phyloP scores from a whole-genome alignment of 176 grass and related monocot species.

The Lolium rigidum region DNA sequence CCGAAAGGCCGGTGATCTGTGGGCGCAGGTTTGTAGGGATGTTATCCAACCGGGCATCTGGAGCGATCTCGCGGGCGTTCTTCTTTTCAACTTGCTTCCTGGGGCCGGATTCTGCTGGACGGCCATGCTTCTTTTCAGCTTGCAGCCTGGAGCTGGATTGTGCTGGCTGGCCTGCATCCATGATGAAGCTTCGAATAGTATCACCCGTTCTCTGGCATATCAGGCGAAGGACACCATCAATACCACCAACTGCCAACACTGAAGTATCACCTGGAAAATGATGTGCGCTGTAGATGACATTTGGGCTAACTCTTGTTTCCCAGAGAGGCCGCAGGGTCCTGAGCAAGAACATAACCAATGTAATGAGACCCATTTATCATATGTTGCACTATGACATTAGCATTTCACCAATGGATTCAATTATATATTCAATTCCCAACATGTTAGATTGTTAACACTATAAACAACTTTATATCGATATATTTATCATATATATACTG shows the following conservation, averaged over 20 bases:
- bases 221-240: constrained; percentile 84
- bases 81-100: constrained; percentile 64
- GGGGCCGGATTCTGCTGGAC: background rate
- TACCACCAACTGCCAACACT: constrained; percentile 66
- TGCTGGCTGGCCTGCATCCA: constrained; percentile 37
- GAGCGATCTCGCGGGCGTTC: constrained; percentile 43
- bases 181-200: constrained; percentile 51
- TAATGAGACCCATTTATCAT: constrained; percentile 2
- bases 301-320: constrained; percentile 89
- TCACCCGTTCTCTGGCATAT: constrained; percentile 74
- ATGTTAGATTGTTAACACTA: background rate
- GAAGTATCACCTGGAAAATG: constrained; percentile 68
- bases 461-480: background rate
- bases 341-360: constrained; percentile 27
- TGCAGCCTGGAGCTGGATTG: constrained; percentile 29
- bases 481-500: background rate
- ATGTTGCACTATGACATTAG: constrained; percentile 5
- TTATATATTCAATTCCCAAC: background rate
- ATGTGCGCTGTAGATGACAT: constrained; percentile 75
- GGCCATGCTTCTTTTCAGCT: constrained; percentile 60
- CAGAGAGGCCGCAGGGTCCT: constrained; percentile 86
- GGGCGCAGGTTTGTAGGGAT: constrained; percentile 64
- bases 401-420: background rate
- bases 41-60: constrained; percentile 49
- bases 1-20: constrained; percentile 61